Evolutionary conservation across 768 basidiomycete genomes (phyloP), one percentile per base, ranked within the genome.

Genomic region (Leccinum uliginosum): DNA sequence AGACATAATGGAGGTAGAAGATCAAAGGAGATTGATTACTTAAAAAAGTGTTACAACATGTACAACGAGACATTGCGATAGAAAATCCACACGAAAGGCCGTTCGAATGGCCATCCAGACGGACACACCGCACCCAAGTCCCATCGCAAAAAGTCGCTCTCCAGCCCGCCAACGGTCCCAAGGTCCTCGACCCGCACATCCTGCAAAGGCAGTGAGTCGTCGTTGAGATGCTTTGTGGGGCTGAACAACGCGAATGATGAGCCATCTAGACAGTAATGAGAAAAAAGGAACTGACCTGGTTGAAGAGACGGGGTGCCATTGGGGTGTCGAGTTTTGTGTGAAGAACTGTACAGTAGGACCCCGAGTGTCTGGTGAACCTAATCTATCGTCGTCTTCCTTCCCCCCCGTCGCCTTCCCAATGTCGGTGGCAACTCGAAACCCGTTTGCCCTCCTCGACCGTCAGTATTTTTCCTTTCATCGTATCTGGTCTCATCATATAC

Each of bases 41-140:
- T 24, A 12, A 46, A 46, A 46, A 23, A 6, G 46, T 23, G 29
- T 7, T 17, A 24, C 9, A n/a, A 48, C 46, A 73, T 91, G 86
- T 91, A 87, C 87, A 84, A 90, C 89, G 81, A 83, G 87, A 91
- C 89, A 90, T 91, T 92, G 90, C 90, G 87, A 80, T 79, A 43
- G n/a, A 10, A 69, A 23, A 76, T 80, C 85, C 88, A 89, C 68
- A 73, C 79, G 79, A 78, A 55, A 64, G 71, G 75, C 83, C 80
- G n/a, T 58, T 6, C 83, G 83, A 87, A 91, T 78, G 74, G 77
- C 73, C 73, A 58, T 65, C 82, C 77, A 43, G 77, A 74, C 77
- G 74, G 72, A 75, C 65, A 67, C 76, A 78, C 80, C 90, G 89
- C 89, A 91, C 90, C 90, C 90, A 91, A 87, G 86, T 89, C 89